Conservation (phyloP, 176 grass and related monocot genomes). For the Calamus simplicifolius region DNA sequence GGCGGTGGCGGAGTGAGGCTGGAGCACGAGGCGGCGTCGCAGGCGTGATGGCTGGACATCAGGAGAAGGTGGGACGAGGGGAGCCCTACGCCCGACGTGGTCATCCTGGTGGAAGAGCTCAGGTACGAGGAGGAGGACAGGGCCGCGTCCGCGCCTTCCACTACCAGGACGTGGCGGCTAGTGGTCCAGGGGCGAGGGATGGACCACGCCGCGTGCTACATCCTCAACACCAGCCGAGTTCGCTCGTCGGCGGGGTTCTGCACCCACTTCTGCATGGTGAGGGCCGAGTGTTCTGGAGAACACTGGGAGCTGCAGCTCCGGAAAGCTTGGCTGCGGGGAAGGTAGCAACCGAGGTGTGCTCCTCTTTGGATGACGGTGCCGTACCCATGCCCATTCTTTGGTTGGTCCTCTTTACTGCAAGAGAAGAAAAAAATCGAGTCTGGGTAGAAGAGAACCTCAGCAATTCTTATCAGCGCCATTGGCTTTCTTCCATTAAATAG, state of each 20-base stretch:
- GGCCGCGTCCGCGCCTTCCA: background rate
- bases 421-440: too few relatives aligned
- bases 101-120: conserved; percentile 70
- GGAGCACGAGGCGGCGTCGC: conserved; percentile 43
- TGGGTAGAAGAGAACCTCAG: too few relatives aligned
- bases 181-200: conserved; percentile 38
- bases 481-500: too few relatives aligned
- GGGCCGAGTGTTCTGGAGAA: conserved; percentile 79
- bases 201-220: conserved; percentile 30
- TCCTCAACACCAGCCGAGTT: conserved; percentile 69
- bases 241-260: conserved; percentile 57
- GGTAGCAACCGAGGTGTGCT: background rate
- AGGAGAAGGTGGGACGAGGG: conserved; percentile 37
- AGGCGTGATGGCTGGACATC: conserved; percentile 48
- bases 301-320: conserved; percentile 56
- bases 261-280: conserved; percentile 84
- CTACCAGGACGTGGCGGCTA: conserved; percentile 25
- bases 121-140: conserved; percentile 14
- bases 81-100: conserved; percentile 43
- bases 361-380: too few relatives aligned
- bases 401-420: too few relatives aligned
- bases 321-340: conserved; percentile 56
- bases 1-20: conserved; percentile 32
- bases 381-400: too few relatives aligned
- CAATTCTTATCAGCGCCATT: too few relatives aligned